Base-by-base conservation (phyloP, 768 basidiomycete genomes). In the Boletus tomentosulus region DNA sequence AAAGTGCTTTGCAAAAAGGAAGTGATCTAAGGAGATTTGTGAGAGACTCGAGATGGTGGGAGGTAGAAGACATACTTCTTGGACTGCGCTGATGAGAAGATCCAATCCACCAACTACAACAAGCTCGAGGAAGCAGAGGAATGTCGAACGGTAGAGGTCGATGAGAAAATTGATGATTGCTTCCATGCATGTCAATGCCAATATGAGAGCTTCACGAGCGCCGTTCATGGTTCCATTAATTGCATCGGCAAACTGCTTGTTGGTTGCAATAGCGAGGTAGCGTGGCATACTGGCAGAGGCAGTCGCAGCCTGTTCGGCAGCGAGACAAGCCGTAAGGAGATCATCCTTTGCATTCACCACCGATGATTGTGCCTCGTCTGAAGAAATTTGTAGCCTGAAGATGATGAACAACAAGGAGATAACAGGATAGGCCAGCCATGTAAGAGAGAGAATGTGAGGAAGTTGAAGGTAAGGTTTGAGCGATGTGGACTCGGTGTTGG, bases 81-180 rank as follows among this genome's bases (percentile, higher is more conserved):
- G 76, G 0, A 93, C 90, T 6, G 92, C 92, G 46, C 75, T 78
- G 47, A 97, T 91, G 44, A 97, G 73, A 51, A 98, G 73, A 25
- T 83, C 78, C 48, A 99, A 75, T 6, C 81, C 86, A 16, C 93
- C 93, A 28, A 85, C 79, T 10, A 99, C 83, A 24, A 90, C 84
- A 42, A 98, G 78, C 70, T 98, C 93, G 58, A 97, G 74, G 61
- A 97, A 93, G 69, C 96, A 99, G 49, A 99, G 78, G 64, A 96
- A 86, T 3, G 95, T 89, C 3, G 93, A 95, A 38, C 94, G 87
- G 66, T 97, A 98, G 44, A 87, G 82, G 71, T 92, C 88, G 59
- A 98, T 81, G 58, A 97, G 81, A 70, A 98, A 98, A 63, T 90
- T 92, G 71, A 94, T 86, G 63, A 95, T 80, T 1, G 78, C 84